Percentiles rank a stretch among this genome's conserved stretches.
These are phyloP conservation scores for Cynanchum wilfordii DNA, from an alignment of 257 asterid species.

Conservation along the genomic window DNA sequence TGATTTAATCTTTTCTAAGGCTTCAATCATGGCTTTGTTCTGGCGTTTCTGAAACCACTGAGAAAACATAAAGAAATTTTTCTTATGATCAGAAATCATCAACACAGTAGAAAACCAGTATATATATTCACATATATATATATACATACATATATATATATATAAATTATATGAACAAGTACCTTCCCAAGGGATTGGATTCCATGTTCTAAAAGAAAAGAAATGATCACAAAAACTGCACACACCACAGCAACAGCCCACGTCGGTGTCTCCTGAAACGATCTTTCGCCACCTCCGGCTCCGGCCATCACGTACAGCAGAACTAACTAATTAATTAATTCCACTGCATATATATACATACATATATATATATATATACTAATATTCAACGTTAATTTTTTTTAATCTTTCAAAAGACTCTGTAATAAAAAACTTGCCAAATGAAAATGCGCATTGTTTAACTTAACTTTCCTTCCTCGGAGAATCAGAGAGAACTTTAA, in stretches of 20 bases:
- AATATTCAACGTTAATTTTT: too few species aligned
- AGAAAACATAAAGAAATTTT: too few species aligned
- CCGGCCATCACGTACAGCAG: constrained; percentile 1
- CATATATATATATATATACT: too few species aligned
- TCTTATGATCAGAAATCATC: neutral
- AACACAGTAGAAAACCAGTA: neutral
- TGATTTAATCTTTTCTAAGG: constrained; percentile 66
- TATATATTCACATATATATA: too few species aligned
- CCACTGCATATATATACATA: neutral
- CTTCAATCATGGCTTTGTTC: constrained; percentile 60
- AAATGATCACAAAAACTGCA: constrained; percentile 50
- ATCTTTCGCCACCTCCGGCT: constrained; percentile 30
- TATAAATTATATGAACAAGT: too few species aligned
- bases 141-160: too few species aligned
- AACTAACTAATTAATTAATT: neutral
- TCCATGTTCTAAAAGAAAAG: constrained; percentile 59
- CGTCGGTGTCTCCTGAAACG: constrained; percentile 71
- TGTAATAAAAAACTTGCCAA: too few species aligned
- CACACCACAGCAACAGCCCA: constrained; percentile 83
- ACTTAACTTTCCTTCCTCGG: too few species aligned
- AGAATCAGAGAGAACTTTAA: too few species aligned
- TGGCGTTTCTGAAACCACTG: constrained; percentile 68
- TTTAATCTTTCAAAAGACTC: too few species aligned
- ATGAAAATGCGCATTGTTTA: too few species aligned
- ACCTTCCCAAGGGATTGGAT: constrained; percentile 67